Conservation (phyloP, 495 filamentous ascomycete genomes). For the Xylaria grammica region DNA sequence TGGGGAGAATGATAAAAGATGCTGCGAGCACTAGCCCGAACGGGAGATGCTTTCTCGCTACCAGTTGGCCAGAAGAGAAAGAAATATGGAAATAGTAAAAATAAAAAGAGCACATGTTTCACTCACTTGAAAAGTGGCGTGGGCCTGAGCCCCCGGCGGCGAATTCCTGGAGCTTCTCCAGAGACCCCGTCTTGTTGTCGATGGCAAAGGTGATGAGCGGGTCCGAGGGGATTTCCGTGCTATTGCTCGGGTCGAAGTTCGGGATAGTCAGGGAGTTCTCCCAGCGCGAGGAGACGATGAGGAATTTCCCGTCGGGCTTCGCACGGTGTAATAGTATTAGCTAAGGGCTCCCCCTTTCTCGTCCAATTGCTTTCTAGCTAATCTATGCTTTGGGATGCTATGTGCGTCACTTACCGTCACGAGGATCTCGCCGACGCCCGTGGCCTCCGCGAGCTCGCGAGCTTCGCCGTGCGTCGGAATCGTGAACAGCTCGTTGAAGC, state of each 20-base stretch:
- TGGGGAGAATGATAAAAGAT: neutral
- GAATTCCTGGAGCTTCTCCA: slow-evolving; percentile 55
- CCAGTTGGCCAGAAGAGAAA: neutral
- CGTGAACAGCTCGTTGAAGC: slow-evolving; percentile 50
- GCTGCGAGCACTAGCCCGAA: neutral
- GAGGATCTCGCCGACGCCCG: slow-evolving; percentile 60
- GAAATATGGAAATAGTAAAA: neutral
- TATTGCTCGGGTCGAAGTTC: slow-evolving; percentile 49
- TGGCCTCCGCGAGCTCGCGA: slow-evolving; percentile 38
- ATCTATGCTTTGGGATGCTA: slow-evolving; percentile 16
- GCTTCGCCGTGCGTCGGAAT: slow-evolving; percentile 52
- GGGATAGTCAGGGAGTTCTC: slow-evolving; percentile 55
- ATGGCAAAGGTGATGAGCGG: slow-evolving; percentile 55
- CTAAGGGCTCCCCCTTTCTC: neutral
- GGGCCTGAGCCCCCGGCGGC: slow-evolving; percentile 65
- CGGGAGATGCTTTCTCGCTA: neutral
- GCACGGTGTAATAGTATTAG: slow-evolving; percentile 4
- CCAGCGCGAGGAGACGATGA: slow-evolving; percentile 67
- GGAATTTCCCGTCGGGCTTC: slow-evolving; percentile 62
- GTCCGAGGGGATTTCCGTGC: slow-evolving; percentile 50
- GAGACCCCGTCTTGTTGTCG: slow-evolving; percentile 50
- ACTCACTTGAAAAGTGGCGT: slow-evolving; percentile 60
- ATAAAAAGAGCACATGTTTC: neutral
- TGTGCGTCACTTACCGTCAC: slow-evolving; percentile 58
- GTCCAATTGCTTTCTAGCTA: neutral